These are phyloP conservation scores for Psilocybe azurescens DNA, from an alignment of 768 basidiomycete genomes.

Conservation along the genomic window DNA sequence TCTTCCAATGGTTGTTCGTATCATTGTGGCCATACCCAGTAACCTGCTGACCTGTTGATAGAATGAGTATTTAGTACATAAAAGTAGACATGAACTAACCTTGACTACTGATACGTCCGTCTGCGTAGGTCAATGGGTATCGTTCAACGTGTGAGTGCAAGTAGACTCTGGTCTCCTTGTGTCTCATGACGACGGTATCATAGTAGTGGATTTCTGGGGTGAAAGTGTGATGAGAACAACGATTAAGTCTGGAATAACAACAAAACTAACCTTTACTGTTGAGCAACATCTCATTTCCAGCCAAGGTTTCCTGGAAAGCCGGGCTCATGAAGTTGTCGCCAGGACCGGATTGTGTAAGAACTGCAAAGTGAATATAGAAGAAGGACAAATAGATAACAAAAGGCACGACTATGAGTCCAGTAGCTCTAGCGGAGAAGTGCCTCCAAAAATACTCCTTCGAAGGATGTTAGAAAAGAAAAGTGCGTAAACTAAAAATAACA, in stretches of 20 bases:
- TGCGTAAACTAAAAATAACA: background rate
- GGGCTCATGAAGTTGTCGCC: slow-evolving; percentile 99
- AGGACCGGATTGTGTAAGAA: slow-evolving; percentile 87
- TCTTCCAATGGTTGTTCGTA: slow-evolving; percentile 94
- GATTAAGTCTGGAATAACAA: background rate
- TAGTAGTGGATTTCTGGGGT: slow-evolving; percentile 90
- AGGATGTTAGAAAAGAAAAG: background rate
- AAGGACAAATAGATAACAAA: slow-evolving; percentile 90
- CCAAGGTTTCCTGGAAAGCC: slow-evolving; percentile 94
- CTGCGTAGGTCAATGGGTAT: slow-evolving; percentile 94
- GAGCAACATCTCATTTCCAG: slow-evolving; percentile 89
- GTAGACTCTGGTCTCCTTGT: slow-evolving; percentile 93
- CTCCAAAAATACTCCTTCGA: slow-evolving; percentile 83
- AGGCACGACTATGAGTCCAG: slow-evolving; percentile 89
- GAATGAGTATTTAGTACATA: slow-evolving; percentile 5
- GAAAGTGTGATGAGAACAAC: background rate
- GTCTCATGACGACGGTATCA: slow-evolving; percentile 85
- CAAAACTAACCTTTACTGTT: slow-evolving; percentile 79
- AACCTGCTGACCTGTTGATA: slow-evolving; percentile 82
- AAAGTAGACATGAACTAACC: slow-evolving; percentile 45
- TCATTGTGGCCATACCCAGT: slow-evolving; percentile 96
- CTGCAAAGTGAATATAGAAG: slow-evolving; percentile 94
- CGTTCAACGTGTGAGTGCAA: slow-evolving; percentile 91
- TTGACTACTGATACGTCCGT: slow-evolving; percentile 94
- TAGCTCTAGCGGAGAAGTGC: slow-evolving; percentile 85